Evolutionary conservation across 108 stramenopile species (phyloP).

Genomic region (Aureococcus anophagefferens): DNA sequence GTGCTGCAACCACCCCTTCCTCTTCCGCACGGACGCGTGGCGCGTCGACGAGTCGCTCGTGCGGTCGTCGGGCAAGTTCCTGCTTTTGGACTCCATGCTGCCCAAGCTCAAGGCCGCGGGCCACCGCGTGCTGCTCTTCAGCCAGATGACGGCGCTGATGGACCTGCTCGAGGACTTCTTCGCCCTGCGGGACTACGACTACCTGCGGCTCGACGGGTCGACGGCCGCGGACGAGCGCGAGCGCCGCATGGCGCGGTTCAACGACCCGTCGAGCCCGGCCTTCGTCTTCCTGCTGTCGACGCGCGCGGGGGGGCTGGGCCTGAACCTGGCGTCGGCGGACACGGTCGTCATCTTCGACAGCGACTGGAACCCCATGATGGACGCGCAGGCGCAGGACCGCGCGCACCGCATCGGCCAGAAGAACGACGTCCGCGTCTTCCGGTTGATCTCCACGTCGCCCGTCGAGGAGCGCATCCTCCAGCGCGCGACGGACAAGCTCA

Average conservation of each 20-base stretch:
- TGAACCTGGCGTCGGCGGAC: conserved; percentile 90
- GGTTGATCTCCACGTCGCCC: conserved; percentile 75
- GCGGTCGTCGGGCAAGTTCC: conserved; percentile 76
- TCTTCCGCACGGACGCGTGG: conserved; percentile 68
- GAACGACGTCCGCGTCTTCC: conserved; percentile 72
- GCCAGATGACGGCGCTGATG: conserved; percentile 89
- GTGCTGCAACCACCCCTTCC: conserved; percentile 77
- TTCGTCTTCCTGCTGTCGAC: conserved; percentile 90
- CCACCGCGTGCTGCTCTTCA: conserved; percentile 85
- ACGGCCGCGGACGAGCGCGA: conserved; percentile 86
- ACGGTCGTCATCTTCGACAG: conserved; percentile 93
- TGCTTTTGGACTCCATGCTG: conserved; percentile 82
- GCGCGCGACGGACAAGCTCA: conserved; percentile 81
- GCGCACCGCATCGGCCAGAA: conserved; percentile 94
- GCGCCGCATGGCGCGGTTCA: conserved; percentile 88
- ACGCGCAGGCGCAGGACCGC: conserved; percentile 90
- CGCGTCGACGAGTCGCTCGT: conserved; percentile 66
- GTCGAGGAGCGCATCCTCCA: conserved; percentile 83
- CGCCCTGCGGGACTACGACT: conserved; percentile 53
- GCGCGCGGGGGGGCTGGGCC: conserved; percentile 86
- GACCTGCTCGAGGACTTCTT: conserved; percentile 89
- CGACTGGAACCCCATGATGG: conserved; percentile 99
- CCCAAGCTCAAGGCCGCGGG: conserved; percentile 74
- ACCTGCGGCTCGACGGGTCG: conserved; percentile 73
- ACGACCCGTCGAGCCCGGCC: conserved; percentile 65